Conservation (phyloP, 345 rosid species). For the Gossypium longicalyx region DNA sequence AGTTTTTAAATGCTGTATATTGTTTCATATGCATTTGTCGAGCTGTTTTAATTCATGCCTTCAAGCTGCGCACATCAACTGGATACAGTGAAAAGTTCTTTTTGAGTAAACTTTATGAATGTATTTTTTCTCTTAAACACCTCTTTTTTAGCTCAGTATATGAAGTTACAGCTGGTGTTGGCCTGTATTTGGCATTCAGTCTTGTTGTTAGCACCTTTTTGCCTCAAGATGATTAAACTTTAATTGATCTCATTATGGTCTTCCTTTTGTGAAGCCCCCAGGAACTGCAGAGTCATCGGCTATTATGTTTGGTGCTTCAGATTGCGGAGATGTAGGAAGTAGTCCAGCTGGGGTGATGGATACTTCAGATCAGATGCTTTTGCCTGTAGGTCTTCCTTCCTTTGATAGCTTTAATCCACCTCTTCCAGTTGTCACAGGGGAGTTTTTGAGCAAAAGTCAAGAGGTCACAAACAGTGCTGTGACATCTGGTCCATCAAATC, state of each 20-base stretch:
- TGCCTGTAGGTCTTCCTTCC: slow-evolving; percentile 73
- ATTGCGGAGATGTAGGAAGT: slow-evolving; percentile 71
- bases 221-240: slow-evolving; percentile 19
- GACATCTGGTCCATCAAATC: slow-evolving; percentile 46
- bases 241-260: slow-evolving; percentile 22
- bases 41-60: neutral
- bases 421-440: slow-evolving; percentile 50
- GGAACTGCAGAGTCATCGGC: slow-evolving; percentile 98
- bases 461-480: slow-evolving; percentile 47
- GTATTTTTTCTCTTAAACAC: neutral
- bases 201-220: slow-evolving; percentile 5
- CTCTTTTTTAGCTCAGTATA: neutral
- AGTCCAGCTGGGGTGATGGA: slow-evolving; percentile 80
- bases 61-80: neutral
- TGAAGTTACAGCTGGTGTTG: neutral
- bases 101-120: slow-evolving; percentile 6
- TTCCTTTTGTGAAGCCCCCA: slow-evolving; percentile 74
- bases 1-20: neutral
- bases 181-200: neutral
- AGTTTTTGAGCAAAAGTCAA: slow-evolving; percentile 60
- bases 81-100: neutral
- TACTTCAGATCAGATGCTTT: slow-evolving; percentile 71
- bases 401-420: slow-evolving; percentile 77
- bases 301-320: slow-evolving; percentile 71
- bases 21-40: neutral